Percentiles rank a stretch among this genome's conserved stretches.
Conservation (phyloP, 805 yeast species). For the Candida anglica region DNA sequence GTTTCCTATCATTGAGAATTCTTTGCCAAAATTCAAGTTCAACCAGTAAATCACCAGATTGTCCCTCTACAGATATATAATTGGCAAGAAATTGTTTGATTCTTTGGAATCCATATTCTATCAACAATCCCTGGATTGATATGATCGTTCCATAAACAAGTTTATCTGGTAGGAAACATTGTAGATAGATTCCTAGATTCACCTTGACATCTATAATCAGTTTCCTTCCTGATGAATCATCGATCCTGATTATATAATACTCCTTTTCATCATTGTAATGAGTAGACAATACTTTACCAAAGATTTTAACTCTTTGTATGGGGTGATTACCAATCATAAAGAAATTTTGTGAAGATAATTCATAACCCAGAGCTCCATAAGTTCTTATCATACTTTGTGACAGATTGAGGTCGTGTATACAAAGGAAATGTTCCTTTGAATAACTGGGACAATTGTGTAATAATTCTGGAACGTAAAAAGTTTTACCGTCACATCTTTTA, state of each 20-base stretch:
- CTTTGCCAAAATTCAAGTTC: neutral
- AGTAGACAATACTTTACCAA: slow-evolving; percentile 24
- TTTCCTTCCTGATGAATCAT: slow-evolving; percentile 28
- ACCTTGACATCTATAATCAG: slow-evolving; percentile 25
- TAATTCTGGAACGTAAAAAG: slow-evolving; percentile 30
- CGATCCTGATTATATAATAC: slow-evolving; percentile 19
- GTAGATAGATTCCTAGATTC: slow-evolving; percentile 6
- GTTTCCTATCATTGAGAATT: neutral
- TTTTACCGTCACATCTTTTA: slow-evolving; percentile 16
- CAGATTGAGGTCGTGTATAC: slow-evolving; percentile 25
- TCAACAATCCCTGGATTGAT: too few species aligned
- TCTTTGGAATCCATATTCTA: too few species aligned
- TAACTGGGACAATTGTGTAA: slow-evolving; percentile 29
- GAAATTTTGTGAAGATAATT: slow-evolving; percentile 6
- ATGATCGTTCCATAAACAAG: slow-evolving; percentile 17
- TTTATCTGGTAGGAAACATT: slow-evolving; percentile 9
- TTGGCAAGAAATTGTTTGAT: neutral
- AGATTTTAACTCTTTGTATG: slow-evolving; percentile 15
- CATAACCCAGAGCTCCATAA: slow-evolving; percentile 14
- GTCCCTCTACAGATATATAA: neutral
- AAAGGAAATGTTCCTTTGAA: slow-evolving; percentile 17
- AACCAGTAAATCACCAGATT: neutral
- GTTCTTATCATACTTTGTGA: slow-evolving; percentile 8
- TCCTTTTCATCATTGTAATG: slow-evolving; percentile 6
- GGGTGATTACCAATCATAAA: slow-evolving; percentile 33